These are phyloP conservation scores for Mycena pura DNA, from an alignment of 768 basidiomycete species.

Conservation along the genomic window DNA sequence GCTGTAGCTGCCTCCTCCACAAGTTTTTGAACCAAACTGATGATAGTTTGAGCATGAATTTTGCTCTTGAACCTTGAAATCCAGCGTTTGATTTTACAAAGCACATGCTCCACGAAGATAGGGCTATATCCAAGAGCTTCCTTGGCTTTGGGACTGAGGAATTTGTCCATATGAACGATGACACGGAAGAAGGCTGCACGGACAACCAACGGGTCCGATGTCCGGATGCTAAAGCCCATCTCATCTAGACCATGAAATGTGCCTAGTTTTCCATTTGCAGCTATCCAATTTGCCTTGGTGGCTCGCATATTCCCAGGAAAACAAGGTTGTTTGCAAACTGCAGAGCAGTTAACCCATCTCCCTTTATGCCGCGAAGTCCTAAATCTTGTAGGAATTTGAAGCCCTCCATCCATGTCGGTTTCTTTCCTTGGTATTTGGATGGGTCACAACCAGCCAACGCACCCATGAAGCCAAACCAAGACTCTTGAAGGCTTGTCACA, in stretches of 20 bases:
- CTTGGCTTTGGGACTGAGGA: constrained; percentile 19
- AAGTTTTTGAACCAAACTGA: no score
- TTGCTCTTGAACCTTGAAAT: no score
- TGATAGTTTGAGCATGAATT: no score
- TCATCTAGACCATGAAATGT: constrained; percentile 13
- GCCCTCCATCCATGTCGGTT: constrained; percentile 13
- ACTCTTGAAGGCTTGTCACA: neutral
- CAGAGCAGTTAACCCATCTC: constrained; percentile 16
- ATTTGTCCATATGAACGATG: constrained; percentile 10
- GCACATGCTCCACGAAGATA: constrained; percentile 29
- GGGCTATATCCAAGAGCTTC: constrained; percentile 20
- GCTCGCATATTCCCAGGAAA: constrained; percentile 7
- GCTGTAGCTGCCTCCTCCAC: no score
- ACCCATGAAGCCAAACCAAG: constrained; percentile 3
- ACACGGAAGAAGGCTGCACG: constrained; percentile 17
- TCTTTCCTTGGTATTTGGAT: neutral
- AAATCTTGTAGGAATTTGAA: neutral
- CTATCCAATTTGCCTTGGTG: constrained; percentile 21
- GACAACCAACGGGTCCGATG: neutral
- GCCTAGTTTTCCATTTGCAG: constrained; percentile 1
- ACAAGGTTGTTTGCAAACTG: constrained; percentile 24
- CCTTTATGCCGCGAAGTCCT: neutral
- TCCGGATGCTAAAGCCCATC: constrained; percentile 10
- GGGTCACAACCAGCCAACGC: constrained; percentile 6
- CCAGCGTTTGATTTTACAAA: constrained; percentile 31